Percentiles rank a stretch among this genome's conserved stretches.
Evolutionary conservation across 2,329 filamentous ascomycete genomes (phyloP).

Genomic region (Paramyrothecium roridum): DNA sequence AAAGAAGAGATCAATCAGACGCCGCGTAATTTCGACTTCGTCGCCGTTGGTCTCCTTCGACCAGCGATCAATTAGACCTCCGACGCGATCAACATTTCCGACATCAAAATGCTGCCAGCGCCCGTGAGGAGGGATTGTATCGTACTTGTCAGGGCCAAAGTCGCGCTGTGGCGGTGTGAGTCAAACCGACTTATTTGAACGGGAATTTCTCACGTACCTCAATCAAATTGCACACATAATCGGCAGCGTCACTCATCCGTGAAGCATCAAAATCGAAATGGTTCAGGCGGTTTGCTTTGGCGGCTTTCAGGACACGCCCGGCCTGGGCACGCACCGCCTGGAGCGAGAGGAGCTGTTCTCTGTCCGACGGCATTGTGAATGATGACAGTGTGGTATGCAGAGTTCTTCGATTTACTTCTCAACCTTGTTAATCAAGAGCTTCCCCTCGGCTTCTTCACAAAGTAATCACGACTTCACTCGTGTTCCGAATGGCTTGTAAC

Average conservation of each 20-base stretch:
- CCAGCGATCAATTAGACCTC: conserved; percentile 42
- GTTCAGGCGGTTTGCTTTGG: conserved; percentile 32
- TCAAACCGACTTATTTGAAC: background rate
- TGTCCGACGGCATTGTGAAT: conserved; percentile 4
- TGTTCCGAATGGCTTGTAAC: no score
- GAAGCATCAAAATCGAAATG: conserved; percentile 38
- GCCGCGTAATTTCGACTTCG: conserved; percentile 43
- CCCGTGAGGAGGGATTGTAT: conserved; percentile 51
- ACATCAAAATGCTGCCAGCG: conserved; percentile 64
- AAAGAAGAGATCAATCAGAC: conserved; percentile 59
- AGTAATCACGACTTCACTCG: no score
- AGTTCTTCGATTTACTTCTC: background rate
- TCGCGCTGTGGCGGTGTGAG: conserved; percentile 35
- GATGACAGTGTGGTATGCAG: background rate
- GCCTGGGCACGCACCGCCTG: conserved; percentile 32
- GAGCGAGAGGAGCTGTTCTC: conserved; percentile 30
- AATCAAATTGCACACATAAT: conserved; percentile 40
- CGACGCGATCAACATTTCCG: conserved; percentile 47
- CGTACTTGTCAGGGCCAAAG: conserved; percentile 43
- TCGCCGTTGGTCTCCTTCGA: conserved; percentile 33
- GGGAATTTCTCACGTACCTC: conserved; percentile 24
- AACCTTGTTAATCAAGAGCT: no score
- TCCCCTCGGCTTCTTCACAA: no score
- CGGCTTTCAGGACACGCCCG: conserved; percentile 26
- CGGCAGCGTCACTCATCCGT: conserved; percentile 32